Evolutionary conservation across 495 filamentous ascomycete species (phyloP), one percentile per base, ranked within the genome.

Genomic region (Lasiosphaeria ovina): DNA sequence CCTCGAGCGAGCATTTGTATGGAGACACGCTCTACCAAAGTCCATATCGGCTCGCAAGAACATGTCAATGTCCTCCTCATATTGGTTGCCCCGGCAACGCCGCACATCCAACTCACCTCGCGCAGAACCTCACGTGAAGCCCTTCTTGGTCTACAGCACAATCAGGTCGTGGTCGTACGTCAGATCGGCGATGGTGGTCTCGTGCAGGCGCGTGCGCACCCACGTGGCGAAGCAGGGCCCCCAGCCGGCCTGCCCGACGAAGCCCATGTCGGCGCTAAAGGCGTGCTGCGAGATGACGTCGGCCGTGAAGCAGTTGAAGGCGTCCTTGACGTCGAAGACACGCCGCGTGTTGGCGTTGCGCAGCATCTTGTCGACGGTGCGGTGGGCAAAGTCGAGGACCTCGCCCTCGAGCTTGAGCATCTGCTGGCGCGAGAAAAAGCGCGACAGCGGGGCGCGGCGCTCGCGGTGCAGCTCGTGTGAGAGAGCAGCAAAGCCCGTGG

Each of bases 401-500:
- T 73, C 62, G 6, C 60, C 52, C 44, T 81, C 74, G 5, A 74
- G 59, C 8, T 58, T 58, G 17, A 64, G 52, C 58, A 79, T 71
- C 58, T 72, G 68, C 11, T 50, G 51, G 10, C 67, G 71, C 4
- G 73, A 72, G 63, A 84, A 84, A 66, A 77, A 81, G 14, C 72
- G 74, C 56, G 65, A 74, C 35, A 83, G 54, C 3, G 76, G 69
- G 16, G 61, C 66, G 6, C 76, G 71, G 0, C 78, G 68, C 36
- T 70, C 50, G 9, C 71, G 71, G 66, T 82, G 80, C 9, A 72
- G 53, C n/a, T 80, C 73, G 62, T 82, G 79, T 3, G 65, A 42
- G 16, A 79, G 65, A 4, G 83, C 85, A 11, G 72, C 71, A 53
- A 85, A 77, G 9, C 71, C 75, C 0, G 76, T 74, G 33, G 68